Base-by-base conservation (phyloP, 345 rosid species). In the Anastatica hierochuntica region DNA sequence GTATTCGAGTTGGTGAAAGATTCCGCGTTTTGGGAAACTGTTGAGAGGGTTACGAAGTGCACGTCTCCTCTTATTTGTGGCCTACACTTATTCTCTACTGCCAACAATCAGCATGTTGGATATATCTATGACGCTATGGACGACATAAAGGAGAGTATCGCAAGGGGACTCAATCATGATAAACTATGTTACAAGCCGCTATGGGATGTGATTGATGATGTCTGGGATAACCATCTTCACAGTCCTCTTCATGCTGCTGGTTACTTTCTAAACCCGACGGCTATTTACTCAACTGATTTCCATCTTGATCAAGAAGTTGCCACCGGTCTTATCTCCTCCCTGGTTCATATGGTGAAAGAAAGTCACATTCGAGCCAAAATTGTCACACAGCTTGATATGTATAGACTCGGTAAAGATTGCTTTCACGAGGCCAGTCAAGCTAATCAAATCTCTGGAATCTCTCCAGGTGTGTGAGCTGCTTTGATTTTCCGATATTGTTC, bases 191-290 rank as follows among this genome's bases (percentile, higher is more conserved):
- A 77, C 66, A 12, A 14, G 58, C 76, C 80, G 10, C 17, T 80
- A 23, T 80, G 85, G 84, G 43, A 69, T 56, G 65, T 66, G 31
- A 76, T 85, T 10, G 88, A 85, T 56, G 84, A 81, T 58, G 74
- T 80, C 1, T 83, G 88, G 85, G 45, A 68, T 19, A 50, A 37
- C 0, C 48, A 69, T 39, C 76, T 85, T 21, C 77, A 77, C 43
- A 79, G 63, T 50, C 82, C 82, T 54, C 74, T 85, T 17, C 95
- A 83, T 74, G 83, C 74, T 35, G 79, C 87, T 4, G 90, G 79
- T 33, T 80, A 77, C 56, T 79, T 68, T 59, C 56, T 86, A 36
- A 80, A 86, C 63, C 85, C 95, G 2, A 21, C 46, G 26, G 49
- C 77, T 19, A 79, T 77, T 59, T 79, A 79, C 73, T 66, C 82